Evolutionary conservation across 345 rosid genomes (phyloP), one percentile per base, ranked within the genome.

Genomic region (Pugionium cornutum): DNA sequence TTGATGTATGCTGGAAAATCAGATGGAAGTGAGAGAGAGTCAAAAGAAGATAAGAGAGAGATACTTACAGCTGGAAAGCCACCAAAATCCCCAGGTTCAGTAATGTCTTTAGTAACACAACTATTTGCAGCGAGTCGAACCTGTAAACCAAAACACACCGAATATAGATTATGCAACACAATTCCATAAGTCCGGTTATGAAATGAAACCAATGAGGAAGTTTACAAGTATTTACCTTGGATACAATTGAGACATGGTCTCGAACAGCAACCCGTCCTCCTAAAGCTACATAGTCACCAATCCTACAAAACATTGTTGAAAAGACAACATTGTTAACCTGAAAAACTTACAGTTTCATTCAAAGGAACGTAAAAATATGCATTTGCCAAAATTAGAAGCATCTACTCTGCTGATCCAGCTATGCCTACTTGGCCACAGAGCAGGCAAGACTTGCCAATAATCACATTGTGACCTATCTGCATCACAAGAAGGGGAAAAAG

Each of bases 391-490:
- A 31, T 9, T 9, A 46, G 28, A 54, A 31, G 43, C 39, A 71
- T 26, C 70, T 83, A 91, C 97, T 75, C 86, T 39, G 67, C 94
- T 35, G 96, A 91, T 63, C 97, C 97, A 56, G 96, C 97, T 71
- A 91, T 74, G 53, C 97, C 96, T 36, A 77, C 91, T 81, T 91
- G 97, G 50, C 97, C 96, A 79, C 96, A 91, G 42, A 91, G 84
- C 82, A 91, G 65, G 83, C 96, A 91, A 68, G 76, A 77, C 44
- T 79, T 79, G 67, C 97, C 97, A 35, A 88, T 82, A 64, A 82
- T 60, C 62, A 85, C 94, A 72, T 91, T 91, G 64, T 91, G 96
- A 65, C 84, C 97, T 57, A 91, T 83, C 97, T 91, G 83, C 69
- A 76, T 34, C 44, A 32, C n/a, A 53, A 58, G 18, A 35, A 52